Conservation (phyloP, 2,329 filamentous ascomycete species). For the Aspergillus sp. region DNA sequence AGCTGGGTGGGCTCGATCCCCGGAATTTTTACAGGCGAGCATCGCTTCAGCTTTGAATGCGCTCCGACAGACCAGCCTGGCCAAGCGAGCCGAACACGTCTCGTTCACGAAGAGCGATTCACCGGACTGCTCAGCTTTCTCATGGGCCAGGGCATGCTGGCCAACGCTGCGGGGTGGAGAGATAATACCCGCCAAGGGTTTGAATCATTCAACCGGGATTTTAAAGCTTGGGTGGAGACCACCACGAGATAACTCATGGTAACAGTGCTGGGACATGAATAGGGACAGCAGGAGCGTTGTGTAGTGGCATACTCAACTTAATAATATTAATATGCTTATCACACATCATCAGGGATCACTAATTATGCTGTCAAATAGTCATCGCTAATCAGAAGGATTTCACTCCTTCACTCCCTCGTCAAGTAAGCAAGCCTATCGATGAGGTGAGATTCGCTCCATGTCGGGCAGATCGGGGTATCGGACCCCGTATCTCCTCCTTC, state of each 20-base stretch:
- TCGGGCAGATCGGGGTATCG: too few species aligned
- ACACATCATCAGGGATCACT: too few species aligned
- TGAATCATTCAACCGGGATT: slow-evolving; percentile 8
- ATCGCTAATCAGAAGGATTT: too few species aligned
- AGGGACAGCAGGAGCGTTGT: neutral
- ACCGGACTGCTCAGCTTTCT: slow-evolving; percentile 7
- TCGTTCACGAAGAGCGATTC: slow-evolving; percentile 14
- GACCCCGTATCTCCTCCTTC: too few species aligned
- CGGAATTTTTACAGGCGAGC: slow-evolving; percentile 9
- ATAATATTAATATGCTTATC: too few species aligned
- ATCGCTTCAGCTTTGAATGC: slow-evolving; percentile 10
- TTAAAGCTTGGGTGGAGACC: slow-evolving; percentile 13
- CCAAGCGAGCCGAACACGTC: neutral
- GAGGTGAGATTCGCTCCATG: too few species aligned
- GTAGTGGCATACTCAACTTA: neutral
- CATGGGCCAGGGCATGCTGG: slow-evolving; percentile 10
- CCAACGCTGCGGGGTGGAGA: neutral
- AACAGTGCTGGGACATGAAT: neutral
- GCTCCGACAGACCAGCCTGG: neutral
- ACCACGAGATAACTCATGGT: too few species aligned
- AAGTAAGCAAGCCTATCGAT: too few species aligned
- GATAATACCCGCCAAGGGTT: slow-evolving; percentile 3
- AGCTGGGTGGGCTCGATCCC: slow-evolving; percentile 9
- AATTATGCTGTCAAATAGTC: too few species aligned
- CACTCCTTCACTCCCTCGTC: too few species aligned